These are phyloP conservation scores for Trypanosoma rangeli DNA, from an alignment of 208 protist genomes.

Conservation along the genomic window DNA sequence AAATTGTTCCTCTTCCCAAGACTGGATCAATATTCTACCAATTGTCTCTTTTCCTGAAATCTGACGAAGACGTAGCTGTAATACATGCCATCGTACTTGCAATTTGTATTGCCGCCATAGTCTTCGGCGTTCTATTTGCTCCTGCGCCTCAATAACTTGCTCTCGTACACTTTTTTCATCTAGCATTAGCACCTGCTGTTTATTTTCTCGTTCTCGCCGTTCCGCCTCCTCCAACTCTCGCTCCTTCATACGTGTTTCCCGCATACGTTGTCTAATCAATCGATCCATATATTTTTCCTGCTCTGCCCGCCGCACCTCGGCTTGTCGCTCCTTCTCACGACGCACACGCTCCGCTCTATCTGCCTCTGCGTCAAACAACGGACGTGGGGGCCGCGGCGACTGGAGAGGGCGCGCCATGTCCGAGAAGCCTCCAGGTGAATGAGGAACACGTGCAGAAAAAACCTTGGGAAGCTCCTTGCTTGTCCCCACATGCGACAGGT, in stretches of 20 bases:
- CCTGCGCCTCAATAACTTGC: conserved; percentile 63
- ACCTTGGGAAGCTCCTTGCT: not conserved
- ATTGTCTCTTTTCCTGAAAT: not conserved
- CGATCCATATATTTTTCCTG: conserved; percentile 39
- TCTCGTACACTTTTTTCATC: conserved; percentile 55
- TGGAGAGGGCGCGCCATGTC: not conserved
- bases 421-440: not conserved
- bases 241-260: conserved; percentile 22
- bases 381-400: conserved; percentile 4
- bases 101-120: conserved; percentile 35
- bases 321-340: conserved; percentile 14
- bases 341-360: conserved; percentile 7
- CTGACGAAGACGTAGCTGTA: conserved; percentile 7
- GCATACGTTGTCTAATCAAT: conserved; percentile 23
- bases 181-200: conserved; percentile 24
- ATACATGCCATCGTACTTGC: conserved; percentile 1
- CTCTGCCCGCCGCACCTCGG: conserved; percentile 5
- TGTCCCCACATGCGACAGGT: not conserved
- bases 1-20: not conserved
- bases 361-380: not conserved
- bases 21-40: not conserved
- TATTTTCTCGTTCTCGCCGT: conserved; percentile 9
- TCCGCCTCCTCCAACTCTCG: conserved; percentile 9
- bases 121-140: conserved; percentile 49
- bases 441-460: not conserved